Evolutionary conservation across 306 rosid genomes (phyloP).

Genomic region (Prunus salicina): DNA sequence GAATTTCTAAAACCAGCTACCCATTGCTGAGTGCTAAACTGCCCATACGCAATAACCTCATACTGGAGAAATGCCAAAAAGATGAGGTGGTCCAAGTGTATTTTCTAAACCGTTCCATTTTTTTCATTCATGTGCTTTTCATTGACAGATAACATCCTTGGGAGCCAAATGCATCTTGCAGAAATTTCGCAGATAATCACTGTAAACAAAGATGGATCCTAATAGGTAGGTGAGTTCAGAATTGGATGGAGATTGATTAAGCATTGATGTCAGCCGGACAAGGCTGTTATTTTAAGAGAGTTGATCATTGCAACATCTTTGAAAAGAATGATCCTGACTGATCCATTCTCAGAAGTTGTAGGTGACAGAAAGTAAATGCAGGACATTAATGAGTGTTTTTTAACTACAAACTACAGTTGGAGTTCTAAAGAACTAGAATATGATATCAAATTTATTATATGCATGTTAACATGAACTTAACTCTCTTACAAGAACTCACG

Average conservation of each 20-base stretch:
- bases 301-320: background rate
- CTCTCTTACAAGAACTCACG: background rate
- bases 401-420: background rate
- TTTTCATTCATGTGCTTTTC: background rate
- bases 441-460: background rate
- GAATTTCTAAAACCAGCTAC: background rate
- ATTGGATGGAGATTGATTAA: background rate
- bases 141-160: background rate
- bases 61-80: background rate
- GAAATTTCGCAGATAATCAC: background rate
- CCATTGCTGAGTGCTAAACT: background rate
- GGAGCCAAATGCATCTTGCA: background rate
- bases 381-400: background rate
- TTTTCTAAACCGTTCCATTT: background rate
- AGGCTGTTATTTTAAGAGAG: background rate
- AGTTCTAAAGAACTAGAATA: background rate
- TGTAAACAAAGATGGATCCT: background rate
- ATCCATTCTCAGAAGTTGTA: background rate
- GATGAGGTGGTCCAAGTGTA: background rate
- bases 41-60: background rate
- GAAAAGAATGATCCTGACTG: background rate
- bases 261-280: background rate
- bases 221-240: background rate
- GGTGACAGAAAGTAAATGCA: background rate
- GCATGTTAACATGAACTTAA: background rate